Conservation (phyloP, 164 flowering plant species). For the Annona cherimola region DNA sequence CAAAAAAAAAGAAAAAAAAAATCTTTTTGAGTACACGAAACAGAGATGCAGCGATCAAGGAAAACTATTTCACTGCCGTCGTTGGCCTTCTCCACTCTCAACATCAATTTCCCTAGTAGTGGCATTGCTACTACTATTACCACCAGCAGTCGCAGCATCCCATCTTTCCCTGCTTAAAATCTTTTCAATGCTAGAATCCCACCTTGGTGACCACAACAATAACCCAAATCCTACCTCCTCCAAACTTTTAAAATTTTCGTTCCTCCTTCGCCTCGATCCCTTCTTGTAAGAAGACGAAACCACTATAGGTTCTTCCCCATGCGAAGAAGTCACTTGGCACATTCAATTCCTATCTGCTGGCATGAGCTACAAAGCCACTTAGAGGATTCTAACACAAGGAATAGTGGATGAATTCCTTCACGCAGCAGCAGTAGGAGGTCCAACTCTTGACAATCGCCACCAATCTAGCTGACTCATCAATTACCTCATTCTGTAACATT, state of each 20-base stretch:
- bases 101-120: neutral
- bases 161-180: slow-evolving; percentile 9
- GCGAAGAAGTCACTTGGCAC: neutral
- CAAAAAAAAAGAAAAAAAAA: neutral
- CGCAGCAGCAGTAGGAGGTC: no score
- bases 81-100: slow-evolving; percentile 3
- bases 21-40: neutral
- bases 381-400: no score
- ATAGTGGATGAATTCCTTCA: no score
- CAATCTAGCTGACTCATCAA: no score
- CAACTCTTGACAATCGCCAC: no score
- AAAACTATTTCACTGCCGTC: neutral
- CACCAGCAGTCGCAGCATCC: neutral
- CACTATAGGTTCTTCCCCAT: neutral
- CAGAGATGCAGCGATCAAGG: neutral
- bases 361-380: slow-evolving; percentile 9
- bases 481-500: no score
- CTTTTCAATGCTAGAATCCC: slow-evolving; percentile 6
- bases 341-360: neutral
- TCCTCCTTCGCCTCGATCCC: slow-evolving; percentile 5
- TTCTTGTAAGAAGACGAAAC: slow-evolving; percentile 3
- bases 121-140: neutral
- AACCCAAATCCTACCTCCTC: slow-evolving; percentile 2
- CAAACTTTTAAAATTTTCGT: neutral
- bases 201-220: slow-evolving; percentile 4